phyloP scores from a whole-genome alignment of 75 land plant species.

The Picea glauca region DNA sequence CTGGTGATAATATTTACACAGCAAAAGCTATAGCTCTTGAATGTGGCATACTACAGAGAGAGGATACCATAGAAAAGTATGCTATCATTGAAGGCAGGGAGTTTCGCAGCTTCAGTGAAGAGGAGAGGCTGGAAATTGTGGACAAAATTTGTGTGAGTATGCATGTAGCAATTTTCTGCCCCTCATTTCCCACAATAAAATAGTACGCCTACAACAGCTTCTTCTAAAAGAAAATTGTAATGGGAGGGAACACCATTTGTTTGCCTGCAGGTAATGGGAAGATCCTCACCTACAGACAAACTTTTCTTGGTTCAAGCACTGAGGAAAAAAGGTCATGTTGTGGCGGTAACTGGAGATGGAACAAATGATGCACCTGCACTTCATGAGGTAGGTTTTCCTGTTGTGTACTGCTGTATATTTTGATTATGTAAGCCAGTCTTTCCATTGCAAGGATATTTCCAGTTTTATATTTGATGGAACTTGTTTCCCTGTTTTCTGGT shows the following conservation, averaged over 20 bases:
- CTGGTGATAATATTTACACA: slow-evolving; percentile 93
- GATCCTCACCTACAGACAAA: slow-evolving; percentile 96
- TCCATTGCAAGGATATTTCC: slow-evolving; percentile 23
- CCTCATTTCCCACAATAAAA: background rate
- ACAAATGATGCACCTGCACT: slow-evolving; percentile 99
- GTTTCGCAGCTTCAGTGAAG: slow-evolving; percentile 63
- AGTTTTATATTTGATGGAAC: slow-evolving; percentile 35
- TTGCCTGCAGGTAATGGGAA: slow-evolving; percentile 80
- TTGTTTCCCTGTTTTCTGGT: slow-evolving; percentile 3
- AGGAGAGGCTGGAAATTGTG: slow-evolving; percentile 42
- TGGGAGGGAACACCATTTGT: slow-evolving; percentile 5
- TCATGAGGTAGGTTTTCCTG: slow-evolving; percentile 60
- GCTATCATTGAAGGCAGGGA: slow-evolving; percentile 75
- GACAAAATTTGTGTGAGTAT: slow-evolving; percentile 40
- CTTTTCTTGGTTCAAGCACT: slow-evolving; percentile 87
- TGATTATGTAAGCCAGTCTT: slow-evolving; percentile 74
- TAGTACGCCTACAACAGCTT: slow-evolving; percentile 41
- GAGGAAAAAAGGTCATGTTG: slow-evolving; percentile 75
- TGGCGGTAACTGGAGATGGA: slow-evolving; percentile 99
- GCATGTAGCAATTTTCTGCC: background rate
- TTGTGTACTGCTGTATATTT: background rate
- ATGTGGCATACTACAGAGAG: slow-evolving; percentile 70
- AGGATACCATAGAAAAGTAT: slow-evolving; percentile 20
- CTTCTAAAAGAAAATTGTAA: slow-evolving; percentile 6
- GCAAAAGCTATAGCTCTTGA: slow-evolving; percentile 96